Conservation (phyloP, 192 early-diverging fungal species). For the Coemansia sp. region DNA sequence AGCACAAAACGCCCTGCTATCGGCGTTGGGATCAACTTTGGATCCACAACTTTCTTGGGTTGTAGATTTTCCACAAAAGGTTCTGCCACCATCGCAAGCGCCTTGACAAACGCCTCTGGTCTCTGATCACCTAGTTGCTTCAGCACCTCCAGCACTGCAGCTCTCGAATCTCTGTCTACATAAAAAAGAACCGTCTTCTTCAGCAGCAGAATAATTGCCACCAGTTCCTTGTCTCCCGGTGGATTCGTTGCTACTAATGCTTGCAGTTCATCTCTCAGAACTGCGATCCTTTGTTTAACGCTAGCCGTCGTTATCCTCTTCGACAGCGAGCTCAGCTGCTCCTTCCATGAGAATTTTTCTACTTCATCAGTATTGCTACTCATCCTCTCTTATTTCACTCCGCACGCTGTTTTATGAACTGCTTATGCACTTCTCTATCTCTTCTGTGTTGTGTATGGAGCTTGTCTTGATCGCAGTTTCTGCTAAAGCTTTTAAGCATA, state of each 20-base stretch:
- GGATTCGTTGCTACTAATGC: slow-evolving; percentile 28
- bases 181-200: slow-evolving; percentile 66
- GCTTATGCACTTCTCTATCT: not conserved
- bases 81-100: slow-evolving; percentile 50
- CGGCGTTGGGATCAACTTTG: slow-evolving; percentile 49
- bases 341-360: slow-evolving; percentile 55
- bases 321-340: slow-evolving; percentile 57
- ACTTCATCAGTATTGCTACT: slow-evolving; percentile 10
- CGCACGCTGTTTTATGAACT: not conserved
- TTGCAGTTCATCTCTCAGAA: slow-evolving; percentile 52
- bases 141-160: slow-evolving; percentile 60
- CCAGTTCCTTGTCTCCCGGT: slow-evolving; percentile 38
- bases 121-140: slow-evolving; percentile 61
- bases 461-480: slow-evolving; percentile 7
- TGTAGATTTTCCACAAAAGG: slow-evolving; percentile 55
- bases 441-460: slow-evolving; percentile 1
- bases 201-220: slow-evolving; percentile 54
- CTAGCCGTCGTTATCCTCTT: slow-evolving; percentile 56
- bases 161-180: slow-evolving; percentile 65
- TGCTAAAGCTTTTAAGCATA: not conserved
- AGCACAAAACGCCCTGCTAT: slow-evolving; percentile 61
- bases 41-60: slow-evolving; percentile 28
- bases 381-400: slow-evolving; percentile 12
- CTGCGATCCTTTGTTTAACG: slow-evolving; percentile 52
- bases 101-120: slow-evolving; percentile 56